These are phyloP conservation scores for Martiniozyma abietophila DNA, from an alignment of 805 yeast genomes.

Conservation along the genomic window DNA sequence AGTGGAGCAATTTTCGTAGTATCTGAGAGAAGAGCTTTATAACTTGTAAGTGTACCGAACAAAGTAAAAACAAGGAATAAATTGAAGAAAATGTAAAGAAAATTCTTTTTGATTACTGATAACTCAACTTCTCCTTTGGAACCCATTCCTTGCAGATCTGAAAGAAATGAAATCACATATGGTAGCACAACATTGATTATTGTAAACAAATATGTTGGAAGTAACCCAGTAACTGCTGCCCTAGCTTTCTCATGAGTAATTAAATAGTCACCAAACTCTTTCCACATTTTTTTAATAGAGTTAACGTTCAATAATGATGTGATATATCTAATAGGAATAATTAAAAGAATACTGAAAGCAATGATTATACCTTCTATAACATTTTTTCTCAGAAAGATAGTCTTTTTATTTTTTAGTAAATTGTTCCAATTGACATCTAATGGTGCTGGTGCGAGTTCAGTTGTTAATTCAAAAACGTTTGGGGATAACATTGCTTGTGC, in stretches of 20 bases:
- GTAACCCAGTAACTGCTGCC: conserved; percentile 49
- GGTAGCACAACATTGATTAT: conserved; percentile 44
- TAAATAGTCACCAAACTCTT: conserved; percentile 45
- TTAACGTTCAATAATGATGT: conserved; percentile 48
- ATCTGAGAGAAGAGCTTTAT: conserved; percentile 46
- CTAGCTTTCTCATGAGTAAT: conserved; percentile 41
- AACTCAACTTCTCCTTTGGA: conserved; percentile 53
- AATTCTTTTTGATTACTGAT: conserved; percentile 48
- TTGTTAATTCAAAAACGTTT: conserved; percentile 70
- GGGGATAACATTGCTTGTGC: conserved; percentile 96
- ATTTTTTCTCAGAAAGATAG: conserved; percentile 28
- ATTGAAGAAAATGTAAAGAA: conserved; percentile 51
- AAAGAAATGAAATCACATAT: conserved; percentile 42
- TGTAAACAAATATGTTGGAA: conserved; percentile 53
- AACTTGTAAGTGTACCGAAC: conserved; percentile 54
- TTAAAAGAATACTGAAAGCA: conserved; percentile 40
- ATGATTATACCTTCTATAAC: conserved; percentile 31
- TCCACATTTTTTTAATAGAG: conserved; percentile 50
- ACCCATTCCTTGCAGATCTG: conserved; percentile 42
- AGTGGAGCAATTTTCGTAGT: conserved; percentile 51
- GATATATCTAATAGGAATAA: conserved; percentile 48
- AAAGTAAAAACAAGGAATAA: conserved; percentile 52
- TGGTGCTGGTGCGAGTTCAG: conserved; percentile 91
- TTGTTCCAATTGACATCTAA: conserved; percentile 83
- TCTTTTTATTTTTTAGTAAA: conserved; percentile 32